phyloP scores from a whole-genome alignment of 2,329 filamentous ascomycete genomes.

The Hirsutella rhossiliensis region DNA sequence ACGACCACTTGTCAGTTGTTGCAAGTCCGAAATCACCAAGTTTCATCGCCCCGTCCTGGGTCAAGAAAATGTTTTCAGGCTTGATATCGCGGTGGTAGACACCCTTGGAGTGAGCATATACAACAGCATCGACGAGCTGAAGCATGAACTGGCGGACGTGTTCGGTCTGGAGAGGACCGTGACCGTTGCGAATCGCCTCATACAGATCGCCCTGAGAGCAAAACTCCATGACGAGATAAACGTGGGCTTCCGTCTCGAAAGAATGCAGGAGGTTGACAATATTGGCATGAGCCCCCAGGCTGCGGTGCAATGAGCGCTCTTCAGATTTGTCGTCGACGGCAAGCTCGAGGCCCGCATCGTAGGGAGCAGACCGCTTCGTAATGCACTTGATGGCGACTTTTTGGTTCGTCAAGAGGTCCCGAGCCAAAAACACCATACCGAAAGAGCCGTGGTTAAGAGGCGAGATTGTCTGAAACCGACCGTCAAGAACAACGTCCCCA shows the following conservation, averaged over 20 bases:
- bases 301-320: slow-evolving; percentile 67
- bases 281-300: slow-evolving; percentile 70
- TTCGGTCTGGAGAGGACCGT: slow-evolving; percentile 85
- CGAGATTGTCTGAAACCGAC: slow-evolving; percentile 82
- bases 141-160: slow-evolving; percentile 97
- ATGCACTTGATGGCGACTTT: slow-evolving; percentile 93
- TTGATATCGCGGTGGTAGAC: slow-evolving; percentile 98
- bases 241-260: slow-evolving; percentile 83
- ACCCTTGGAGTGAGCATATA: slow-evolving; percentile 81
- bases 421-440: slow-evolving; percentile 94
- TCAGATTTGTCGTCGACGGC: slow-evolving; percentile 74
- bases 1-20: slow-evolving; percentile 80
- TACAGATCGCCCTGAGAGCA: slow-evolving; percentile 94
- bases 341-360: slow-evolving; percentile 49
- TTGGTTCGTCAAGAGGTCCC: slow-evolving; percentile 63
- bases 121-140: slow-evolving; percentile 78
- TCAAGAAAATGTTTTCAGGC: slow-evolving; percentile 97
- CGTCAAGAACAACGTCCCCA: slow-evolving; percentile 68
- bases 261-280: slow-evolving; percentile 86
- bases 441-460: slow-evolving; percentile 98
- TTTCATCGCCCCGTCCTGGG: slow-evolving; percentile 79
- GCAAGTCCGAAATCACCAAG: slow-evolving; percentile 93
- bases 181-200: slow-evolving; percentile 83
- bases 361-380: slow-evolving; percentile 62
- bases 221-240: slow-evolving; percentile 89